A percentile compares a stretch with the other conserved stretches of the same genome.
Evolutionary conservation across 352 stramenopile genomes (phyloP).

Genomic region (Phytophthora litchii): DNA sequence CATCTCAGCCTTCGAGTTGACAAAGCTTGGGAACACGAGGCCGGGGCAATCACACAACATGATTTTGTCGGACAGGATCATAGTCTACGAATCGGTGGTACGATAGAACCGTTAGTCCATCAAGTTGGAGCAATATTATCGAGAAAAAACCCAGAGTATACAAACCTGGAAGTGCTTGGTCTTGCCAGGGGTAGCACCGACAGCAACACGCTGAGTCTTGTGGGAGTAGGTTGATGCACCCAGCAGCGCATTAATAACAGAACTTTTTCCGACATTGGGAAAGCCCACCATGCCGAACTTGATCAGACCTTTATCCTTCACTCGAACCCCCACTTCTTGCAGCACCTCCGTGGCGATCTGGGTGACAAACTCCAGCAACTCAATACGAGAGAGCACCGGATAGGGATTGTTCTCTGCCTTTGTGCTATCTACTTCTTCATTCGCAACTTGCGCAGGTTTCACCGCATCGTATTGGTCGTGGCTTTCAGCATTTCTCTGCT

Average conservation of each 20-base stretch:
- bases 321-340: slow-evolving; percentile 59
- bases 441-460: slow-evolving; percentile 18
- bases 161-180: slow-evolving; percentile 99
- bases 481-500: slow-evolving; percentile 40
- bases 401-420: slow-evolving; percentile 40
- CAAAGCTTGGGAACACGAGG: slow-evolving; percentile 99
- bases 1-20: slow-evolving; percentile 98
- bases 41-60: slow-evolving; percentile 99
- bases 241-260: slow-evolving; percentile 99
- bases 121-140: not conserved
- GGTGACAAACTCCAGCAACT: slow-evolving; percentile 79
- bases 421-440: not conserved
- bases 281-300: slow-evolving; percentile 99
- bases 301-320: slow-evolving; percentile 85
- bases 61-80: slow-evolving; percentile 96
- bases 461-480: slow-evolving; percentile 46
- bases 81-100: slow-evolving; percentile 71
- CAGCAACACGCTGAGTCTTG: slow-evolving; percentile 95
- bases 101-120: slow-evolving; percentile 5
- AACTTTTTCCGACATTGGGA: slow-evolving; percentile 99
- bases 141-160: not conserved
- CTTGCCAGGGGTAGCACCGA: slow-evolving; percentile 98
- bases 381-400: slow-evolving; percentile 70
- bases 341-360: slow-evolving; percentile 61
- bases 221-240: slow-evolving; percentile 96